Evolutionary conservation across 306 rosid species (phyloP).

Genomic region (Herpetospermum pedunculosum): DNA sequence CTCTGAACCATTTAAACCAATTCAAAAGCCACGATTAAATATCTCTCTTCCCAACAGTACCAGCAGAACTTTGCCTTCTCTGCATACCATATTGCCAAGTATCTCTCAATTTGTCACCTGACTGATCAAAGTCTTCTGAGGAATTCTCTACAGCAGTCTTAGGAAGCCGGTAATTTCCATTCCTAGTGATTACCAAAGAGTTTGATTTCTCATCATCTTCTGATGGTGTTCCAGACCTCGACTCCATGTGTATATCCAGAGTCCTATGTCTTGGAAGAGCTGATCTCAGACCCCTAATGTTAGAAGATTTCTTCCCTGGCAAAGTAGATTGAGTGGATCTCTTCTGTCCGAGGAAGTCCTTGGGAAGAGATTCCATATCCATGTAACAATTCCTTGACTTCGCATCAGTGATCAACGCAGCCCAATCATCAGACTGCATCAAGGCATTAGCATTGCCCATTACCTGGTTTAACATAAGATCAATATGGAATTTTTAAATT

Average conservation of each 20-base stretch:
- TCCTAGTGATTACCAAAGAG: constrained; percentile 32
- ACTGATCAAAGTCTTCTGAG: constrained; percentile 46
- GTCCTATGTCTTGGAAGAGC: constrained; percentile 64
- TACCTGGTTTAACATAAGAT: constrained; percentile 44
- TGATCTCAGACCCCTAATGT: constrained; percentile 62
- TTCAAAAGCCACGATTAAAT: constrained; percentile 25
- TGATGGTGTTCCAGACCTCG: constrained; percentile 60
- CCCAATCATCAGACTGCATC: constrained; percentile 86
- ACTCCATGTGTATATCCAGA: constrained; percentile 60
- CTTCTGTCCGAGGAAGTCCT: constrained; percentile 57
- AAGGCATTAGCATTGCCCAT: constrained; percentile 93
- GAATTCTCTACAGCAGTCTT: constrained; percentile 48
- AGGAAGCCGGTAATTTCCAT: constrained; percentile 55
- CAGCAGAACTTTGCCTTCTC: constrained; percentile 59
- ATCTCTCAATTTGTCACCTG: constrained; percentile 57
- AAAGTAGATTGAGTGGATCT: constrained; percentile 40
- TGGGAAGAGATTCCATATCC: constrained; percentile 89
- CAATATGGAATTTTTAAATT: not conserved
- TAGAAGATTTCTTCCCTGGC: constrained; percentile 53
- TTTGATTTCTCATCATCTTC: constrained; percentile 74
- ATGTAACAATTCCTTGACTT: constrained; percentile 67
- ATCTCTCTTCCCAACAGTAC: constrained; percentile 60
- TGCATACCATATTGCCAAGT: constrained; percentile 73
- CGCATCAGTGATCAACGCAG: constrained; percentile 70
- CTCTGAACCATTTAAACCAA: not conserved